Percentiles rank a stretch among this genome's conserved stretches.
These are phyloP conservation scores for Pichia kluyveri DNA, from an alignment of 805 yeast genomes.

Conservation along the genomic window DNA sequence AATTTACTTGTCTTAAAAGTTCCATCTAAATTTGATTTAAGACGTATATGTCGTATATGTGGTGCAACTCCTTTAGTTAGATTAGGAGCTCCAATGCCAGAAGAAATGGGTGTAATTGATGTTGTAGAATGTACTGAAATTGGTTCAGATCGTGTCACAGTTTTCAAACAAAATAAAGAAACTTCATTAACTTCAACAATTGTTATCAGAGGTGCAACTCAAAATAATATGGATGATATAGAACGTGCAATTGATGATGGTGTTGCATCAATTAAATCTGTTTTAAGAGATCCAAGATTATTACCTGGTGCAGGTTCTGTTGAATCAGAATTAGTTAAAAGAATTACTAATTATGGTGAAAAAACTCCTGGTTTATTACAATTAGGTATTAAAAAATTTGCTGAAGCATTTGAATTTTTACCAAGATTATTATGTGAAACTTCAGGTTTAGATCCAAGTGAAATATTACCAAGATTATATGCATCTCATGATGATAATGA, in stretches of 20 bases:
- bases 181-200: constrained; percentile 83
- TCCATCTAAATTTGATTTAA: constrained; percentile 87
- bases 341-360: constrained; percentile 80
- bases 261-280: constrained; percentile 82
- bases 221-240: constrained; percentile 84
- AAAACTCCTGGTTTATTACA: constrained; percentile 88
- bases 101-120: constrained; percentile 85
- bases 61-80: constrained; percentile 96
- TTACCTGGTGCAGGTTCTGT: constrained; percentile 96
- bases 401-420: constrained; percentile 87
- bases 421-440: constrained; percentile 93
- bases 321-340: constrained; percentile 78
- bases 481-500: constrained; percentile 67
- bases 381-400: constrained; percentile 88
- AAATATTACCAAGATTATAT: constrained; percentile 79
- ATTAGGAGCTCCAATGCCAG: constrained; percentile 90
- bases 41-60: constrained; percentile 91
- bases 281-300: constrained; percentile 71
- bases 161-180: constrained; percentile 70
- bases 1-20: constrained; percentile 80
- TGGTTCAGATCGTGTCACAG: constrained; percentile 95
- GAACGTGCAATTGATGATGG: constrained; percentile 98
- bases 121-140: constrained; percentile 85
- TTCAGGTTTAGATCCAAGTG: constrained; percentile 85
- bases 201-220: constrained; percentile 93